Percentiles rank a stretch among this genome's conserved stretches.
These are phyloP conservation scores for Vickermania spadyakhi DNA, from an alignment of 208 protist genomes.

Conservation along the genomic window DNA sequence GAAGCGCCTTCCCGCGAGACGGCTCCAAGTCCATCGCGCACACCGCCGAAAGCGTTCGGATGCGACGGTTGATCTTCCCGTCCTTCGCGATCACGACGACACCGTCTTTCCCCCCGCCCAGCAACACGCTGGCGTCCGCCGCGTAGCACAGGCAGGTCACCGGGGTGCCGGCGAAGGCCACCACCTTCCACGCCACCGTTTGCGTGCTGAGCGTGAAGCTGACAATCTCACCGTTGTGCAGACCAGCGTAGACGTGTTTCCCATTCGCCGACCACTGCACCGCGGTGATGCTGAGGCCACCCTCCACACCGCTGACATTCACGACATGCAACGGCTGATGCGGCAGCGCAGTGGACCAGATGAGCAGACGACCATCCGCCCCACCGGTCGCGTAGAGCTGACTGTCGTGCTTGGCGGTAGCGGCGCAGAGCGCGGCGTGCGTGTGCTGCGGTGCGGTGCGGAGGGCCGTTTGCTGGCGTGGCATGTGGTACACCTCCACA, in stretches of 20 bases:
- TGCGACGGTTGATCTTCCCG: slow-evolving; percentile 65
- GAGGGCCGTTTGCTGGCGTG: slow-evolving; percentile 27
- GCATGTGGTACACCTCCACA: slow-evolving; percentile 69
- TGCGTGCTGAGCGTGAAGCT: slow-evolving; percentile 56
- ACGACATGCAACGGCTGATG: neutral
- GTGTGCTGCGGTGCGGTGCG: slow-evolving; percentile 40
- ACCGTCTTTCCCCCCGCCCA: slow-evolving; percentile 35
- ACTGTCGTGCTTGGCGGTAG: slow-evolving; percentile 60
- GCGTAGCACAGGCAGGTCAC: slow-evolving; percentile 24
- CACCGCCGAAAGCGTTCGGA: slow-evolving; percentile 28
- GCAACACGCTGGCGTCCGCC: slow-evolving; percentile 41
- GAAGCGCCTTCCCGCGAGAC: slow-evolving; percentile 43
- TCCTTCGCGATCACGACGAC: slow-evolving; percentile 57
- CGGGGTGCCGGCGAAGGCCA: slow-evolving; percentile 35
- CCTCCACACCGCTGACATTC: neutral
- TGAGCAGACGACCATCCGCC: slow-evolving; percentile 74
- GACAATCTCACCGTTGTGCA: slow-evolving; percentile 71
- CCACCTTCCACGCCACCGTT: slow-evolving; percentile 47
- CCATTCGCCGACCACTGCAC: slow-evolving; percentile 78
- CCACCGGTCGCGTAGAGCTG: slow-evolving; percentile 70
- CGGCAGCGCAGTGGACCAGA: slow-evolving; percentile 57
- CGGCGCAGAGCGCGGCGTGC: slow-evolving; percentile 70
- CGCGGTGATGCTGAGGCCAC: slow-evolving; percentile 34
- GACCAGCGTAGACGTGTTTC: slow-evolving; percentile 59
- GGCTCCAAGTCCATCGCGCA: slow-evolving; percentile 71